Conservation (phyloP, 2,329 filamentous ascomycete genomes). For the Gnomoniopsis sp. region DNA sequence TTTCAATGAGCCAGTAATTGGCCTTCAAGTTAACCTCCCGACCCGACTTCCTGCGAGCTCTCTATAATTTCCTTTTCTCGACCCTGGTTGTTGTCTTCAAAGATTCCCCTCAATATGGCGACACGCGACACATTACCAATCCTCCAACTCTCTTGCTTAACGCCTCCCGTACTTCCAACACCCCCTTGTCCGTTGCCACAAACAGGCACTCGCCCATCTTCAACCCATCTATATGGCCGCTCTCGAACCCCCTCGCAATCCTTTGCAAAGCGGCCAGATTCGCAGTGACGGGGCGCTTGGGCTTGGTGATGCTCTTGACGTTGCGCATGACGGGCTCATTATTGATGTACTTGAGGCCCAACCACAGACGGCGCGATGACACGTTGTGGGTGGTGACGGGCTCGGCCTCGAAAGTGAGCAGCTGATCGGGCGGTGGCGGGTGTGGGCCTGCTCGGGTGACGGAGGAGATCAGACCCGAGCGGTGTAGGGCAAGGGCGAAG, state of each 20-base stretch:
- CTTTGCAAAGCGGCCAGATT: constrained; percentile 58
- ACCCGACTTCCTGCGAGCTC: not conserved
- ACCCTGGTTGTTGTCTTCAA: not conserved
- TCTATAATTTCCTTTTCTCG: not conserved
- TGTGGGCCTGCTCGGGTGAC: constrained; percentile 68
- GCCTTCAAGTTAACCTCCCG: not conserved
- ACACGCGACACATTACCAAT: constrained; percentile 69
- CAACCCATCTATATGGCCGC: constrained; percentile 70
- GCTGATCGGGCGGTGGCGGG: constrained; percentile 45
- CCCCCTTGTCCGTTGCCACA: constrained; percentile 70
- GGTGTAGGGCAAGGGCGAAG: constrained; percentile 73
- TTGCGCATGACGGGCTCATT: constrained; percentile 72
- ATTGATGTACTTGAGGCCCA: constrained; percentile 88
- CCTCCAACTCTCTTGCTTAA: constrained; percentile 79
- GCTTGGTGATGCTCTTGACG: constrained; percentile 67
- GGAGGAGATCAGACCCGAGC: constrained; percentile 75
- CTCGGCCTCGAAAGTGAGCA: constrained; percentile 46
- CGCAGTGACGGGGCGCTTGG: constrained; percentile 68
- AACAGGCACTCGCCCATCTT: constrained; percentile 81
- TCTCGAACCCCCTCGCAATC: constrained; percentile 66
- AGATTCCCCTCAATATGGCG: constrained; percentile 20
- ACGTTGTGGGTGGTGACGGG: constrained; percentile 68
- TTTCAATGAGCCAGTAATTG: not conserved
- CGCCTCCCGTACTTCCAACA: constrained; percentile 80
- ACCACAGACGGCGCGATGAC: constrained; percentile 73